Percentiles rank a stretch among this genome's conserved stretches.
These are phyloP conservation scores for Pestalotiopsis fici DNA, from an alignment of 2,329 filamentous ascomycete genomes.

Conservation along the genomic window DNA sequence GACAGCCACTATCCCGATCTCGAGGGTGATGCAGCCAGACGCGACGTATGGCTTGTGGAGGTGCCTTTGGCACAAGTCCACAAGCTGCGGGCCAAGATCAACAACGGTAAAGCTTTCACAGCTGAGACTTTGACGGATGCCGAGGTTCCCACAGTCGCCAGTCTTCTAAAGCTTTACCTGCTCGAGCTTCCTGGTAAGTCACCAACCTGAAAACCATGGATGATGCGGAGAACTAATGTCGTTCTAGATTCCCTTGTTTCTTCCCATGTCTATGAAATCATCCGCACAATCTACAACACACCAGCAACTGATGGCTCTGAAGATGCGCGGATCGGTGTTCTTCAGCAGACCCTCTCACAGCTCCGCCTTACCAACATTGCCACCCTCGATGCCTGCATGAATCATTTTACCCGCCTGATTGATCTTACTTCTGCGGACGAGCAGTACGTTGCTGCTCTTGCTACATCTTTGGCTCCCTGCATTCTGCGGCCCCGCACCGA, in stretches of 20 bases:
- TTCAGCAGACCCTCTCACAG: constrained; percentile 94
- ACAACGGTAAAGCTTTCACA: constrained; percentile 80
- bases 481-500: constrained; percentile 85
- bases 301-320: constrained; percentile 76
- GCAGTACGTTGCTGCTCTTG: constrained; percentile 74
- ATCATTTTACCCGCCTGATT: constrained; percentile 95
- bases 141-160: constrained; percentile 92
- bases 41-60: constrained; percentile 92
- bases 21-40: constrained; percentile 90
- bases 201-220: background rate
- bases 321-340: constrained; percentile 79
- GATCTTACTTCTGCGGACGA: constrained; percentile 97
- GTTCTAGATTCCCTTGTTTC: constrained; percentile 89
- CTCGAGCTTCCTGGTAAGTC: constrained; percentile 86
- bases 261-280: constrained; percentile 97
- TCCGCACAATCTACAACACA: constrained; percentile 93
- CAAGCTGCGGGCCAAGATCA: constrained; percentile 78
- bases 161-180: constrained; percentile 89
- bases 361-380: constrained; percentile 96
- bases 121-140: constrained; percentile 80
- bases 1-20: constrained; percentile 97
- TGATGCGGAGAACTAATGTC: constrained; percentile 24
- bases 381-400: constrained; percentile 96
- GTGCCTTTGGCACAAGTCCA: constrained; percentile 85
- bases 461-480: constrained; percentile 77